Percentiles rank a stretch among this genome's conserved stretches.
These are phyloP conservation scores for Stipa capillata DNA, from an alignment of 176 grass and related monocot genomes.

Conservation along the genomic window DNA sequence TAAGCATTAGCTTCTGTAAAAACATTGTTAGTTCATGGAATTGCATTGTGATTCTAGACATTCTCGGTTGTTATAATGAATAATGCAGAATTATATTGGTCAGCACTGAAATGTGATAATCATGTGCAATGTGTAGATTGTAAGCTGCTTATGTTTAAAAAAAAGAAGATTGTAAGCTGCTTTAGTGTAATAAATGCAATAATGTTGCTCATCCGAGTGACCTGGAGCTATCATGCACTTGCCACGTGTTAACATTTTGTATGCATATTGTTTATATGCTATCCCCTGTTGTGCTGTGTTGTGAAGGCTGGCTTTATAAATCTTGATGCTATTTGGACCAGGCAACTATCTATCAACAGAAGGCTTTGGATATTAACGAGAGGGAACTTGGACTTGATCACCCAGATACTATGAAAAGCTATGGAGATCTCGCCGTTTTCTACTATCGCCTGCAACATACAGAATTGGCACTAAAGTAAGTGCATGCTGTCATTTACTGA, in stretches of 20 bases:
- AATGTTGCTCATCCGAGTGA: background rate
- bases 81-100: background rate
- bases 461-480: constrained; percentile 94
- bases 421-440: constrained; percentile 98
- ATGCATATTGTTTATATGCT: background rate
- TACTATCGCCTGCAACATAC: constrained; percentile 99
- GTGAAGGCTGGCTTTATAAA: constrained; percentile 15
- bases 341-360: constrained; percentile 99
- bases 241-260: background rate
- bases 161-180: constrained; percentile 18
- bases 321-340: constrained; percentile 34
- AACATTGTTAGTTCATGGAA: constrained; percentile 19
- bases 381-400: constrained; percentile 99
- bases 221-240: background rate
- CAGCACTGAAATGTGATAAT: background rate
- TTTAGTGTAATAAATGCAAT: constrained; percentile 12
- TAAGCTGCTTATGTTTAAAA: constrained; percentile 24
- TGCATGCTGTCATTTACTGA: background rate
- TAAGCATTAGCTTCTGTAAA: background rate
- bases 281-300: background rate
- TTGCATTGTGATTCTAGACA: background rate
- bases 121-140: constrained; percentile 3
- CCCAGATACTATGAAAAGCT: constrained; percentile 99
- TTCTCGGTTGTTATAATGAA: background rate
- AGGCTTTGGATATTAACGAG: constrained; percentile 97